Evolutionary conservation across 1,284 basidiomycete genomes (phyloP).

Genomic region (Puccinia novopanici): DNA sequence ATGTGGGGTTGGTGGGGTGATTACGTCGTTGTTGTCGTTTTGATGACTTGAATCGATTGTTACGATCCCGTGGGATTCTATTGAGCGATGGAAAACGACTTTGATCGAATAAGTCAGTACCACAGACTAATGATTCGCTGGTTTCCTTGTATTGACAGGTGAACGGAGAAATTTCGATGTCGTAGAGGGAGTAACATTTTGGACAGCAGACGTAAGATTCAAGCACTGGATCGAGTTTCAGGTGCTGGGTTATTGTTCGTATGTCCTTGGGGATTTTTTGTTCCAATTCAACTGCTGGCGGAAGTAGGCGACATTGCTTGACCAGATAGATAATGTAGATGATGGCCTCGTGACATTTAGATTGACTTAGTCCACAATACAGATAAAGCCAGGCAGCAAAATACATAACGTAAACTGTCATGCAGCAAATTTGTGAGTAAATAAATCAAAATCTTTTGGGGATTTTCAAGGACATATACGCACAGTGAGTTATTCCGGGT

Average conservation of each 20-base stretch:
- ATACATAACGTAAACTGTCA: conserved; percentile 16
- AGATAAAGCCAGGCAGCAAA: conserved; percentile 34
- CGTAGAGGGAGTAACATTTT: conserved; percentile 25
- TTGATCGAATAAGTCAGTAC: background rate
- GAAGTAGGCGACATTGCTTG: conserved; percentile 25
- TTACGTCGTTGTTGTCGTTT: background rate
- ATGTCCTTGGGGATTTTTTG: conserved; percentile 19
- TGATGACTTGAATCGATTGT: background rate
- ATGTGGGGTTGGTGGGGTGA: conserved; percentile 8
- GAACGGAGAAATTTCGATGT: background rate
- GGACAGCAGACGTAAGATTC: conserved; percentile 23
- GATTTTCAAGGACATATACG: background rate
- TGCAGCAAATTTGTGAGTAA: background rate
- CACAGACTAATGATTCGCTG: background rate
- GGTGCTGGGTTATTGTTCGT: conserved; percentile 9
- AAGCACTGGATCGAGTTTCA: background rate
- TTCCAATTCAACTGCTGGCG: background rate
- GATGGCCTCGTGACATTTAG: conserved; percentile 6
- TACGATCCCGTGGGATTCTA: background rate
- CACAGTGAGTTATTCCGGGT: background rate
- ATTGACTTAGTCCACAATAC: conserved; percentile 18
- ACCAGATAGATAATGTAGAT: conserved; percentile 8
- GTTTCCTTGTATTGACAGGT: background rate
- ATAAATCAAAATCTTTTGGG: background rate
- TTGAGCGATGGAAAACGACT: background rate